Evolutionary conservation across 768 basidiomycete genomes (phyloP), one percentile per base, ranked within the genome.

Genomic region (Lactarius akahatsu): DNA sequence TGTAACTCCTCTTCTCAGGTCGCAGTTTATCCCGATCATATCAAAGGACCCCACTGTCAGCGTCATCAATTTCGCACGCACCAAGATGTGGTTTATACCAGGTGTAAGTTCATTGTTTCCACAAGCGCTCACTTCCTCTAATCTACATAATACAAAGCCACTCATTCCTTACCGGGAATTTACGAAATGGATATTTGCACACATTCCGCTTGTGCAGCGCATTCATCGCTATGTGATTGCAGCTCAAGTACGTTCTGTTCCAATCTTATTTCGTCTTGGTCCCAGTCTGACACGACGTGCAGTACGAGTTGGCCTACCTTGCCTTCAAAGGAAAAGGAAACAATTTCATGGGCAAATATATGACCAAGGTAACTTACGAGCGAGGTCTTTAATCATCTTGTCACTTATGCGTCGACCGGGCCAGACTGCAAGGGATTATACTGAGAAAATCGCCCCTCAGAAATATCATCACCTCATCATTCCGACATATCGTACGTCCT

Each of bases 21-120:
- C 60, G n/a, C 87, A 89, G 70, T 80, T 86, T 54, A 71, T 86
- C 30, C 84, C 85, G 16, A 71, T 78, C 63, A 84, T 86, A 65
- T 76, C 84, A 10, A 69, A 74, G 43, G 83, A 86, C 69, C 76
- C 79, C 11, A 79, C 80, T 4, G 80, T 81, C 30, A 72, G 80
- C 64, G 78, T 88, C 23, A 75, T 82, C 59, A 84, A 89, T 71
- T 85, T 88, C 70, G 69, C 58, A 64, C 78, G 86, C 62, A 86
- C 84, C 34, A 83, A 83, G 30, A 81, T 83, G 69, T 87, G 86
- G 85, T 83, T 78, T 70, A 55, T 82, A 2, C 80, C 81, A 1
- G 79, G 79, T 62, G 86, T 87, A 60, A 40, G 58, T 59, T 11
- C n/a, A 20, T n/a, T 23, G 13, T n/a, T n/a, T 20, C 16, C 9